Evolutionary conservation across 176 grass and related monocot species (phyloP).

Genomic region (Raddia guianensis): DNA sequence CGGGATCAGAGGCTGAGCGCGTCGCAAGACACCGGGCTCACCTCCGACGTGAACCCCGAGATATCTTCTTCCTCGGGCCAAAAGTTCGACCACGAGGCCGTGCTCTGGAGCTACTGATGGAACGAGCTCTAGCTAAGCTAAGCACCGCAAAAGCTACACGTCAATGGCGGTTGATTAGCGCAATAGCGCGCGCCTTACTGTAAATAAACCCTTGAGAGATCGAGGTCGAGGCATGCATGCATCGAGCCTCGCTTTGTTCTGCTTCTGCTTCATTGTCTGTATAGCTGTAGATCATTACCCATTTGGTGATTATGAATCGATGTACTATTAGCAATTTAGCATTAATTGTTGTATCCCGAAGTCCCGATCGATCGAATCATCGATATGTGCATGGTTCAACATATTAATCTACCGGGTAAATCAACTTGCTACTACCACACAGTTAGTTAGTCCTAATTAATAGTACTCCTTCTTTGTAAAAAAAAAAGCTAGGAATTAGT

Average conservation of each 20-base stretch:
- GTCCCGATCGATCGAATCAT: neutral
- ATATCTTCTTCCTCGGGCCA: slow-evolving; percentile 60
- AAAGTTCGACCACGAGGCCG: slow-evolving; percentile 42
- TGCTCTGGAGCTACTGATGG: slow-evolving; percentile 51
- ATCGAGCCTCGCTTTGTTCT: neutral
- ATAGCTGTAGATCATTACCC: slow-evolving; percentile 29
- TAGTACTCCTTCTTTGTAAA: slow-evolving; percentile 6
- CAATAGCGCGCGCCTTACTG: neutral
- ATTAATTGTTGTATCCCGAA: slow-evolving; percentile 11
- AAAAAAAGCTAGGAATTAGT: neutral
- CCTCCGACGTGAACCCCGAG: slow-evolving; percentile 68
- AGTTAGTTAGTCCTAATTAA: slow-evolving; percentile 26
- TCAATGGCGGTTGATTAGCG: neutral
- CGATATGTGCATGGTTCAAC: too few species aligned
- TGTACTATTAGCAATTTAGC: slow-evolving; percentile 31
- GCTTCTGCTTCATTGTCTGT: slow-evolving; percentile 23
- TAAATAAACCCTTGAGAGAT: slow-evolving; percentile 43
- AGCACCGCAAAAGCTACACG: neutral
- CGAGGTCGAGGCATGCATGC: neutral
- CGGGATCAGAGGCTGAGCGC: slow-evolving; percentile 39
- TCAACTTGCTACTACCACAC: too few species aligned
- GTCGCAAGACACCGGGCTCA: slow-evolving; percentile 67
- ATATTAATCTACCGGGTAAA: too few species aligned
- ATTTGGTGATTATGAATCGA: slow-evolving; percentile 28
- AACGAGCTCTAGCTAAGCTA: neutral